These are phyloP conservation scores for Rubia peregrina DNA, from an alignment of 305 asterid species.

Conservation along the genomic window DNA sequence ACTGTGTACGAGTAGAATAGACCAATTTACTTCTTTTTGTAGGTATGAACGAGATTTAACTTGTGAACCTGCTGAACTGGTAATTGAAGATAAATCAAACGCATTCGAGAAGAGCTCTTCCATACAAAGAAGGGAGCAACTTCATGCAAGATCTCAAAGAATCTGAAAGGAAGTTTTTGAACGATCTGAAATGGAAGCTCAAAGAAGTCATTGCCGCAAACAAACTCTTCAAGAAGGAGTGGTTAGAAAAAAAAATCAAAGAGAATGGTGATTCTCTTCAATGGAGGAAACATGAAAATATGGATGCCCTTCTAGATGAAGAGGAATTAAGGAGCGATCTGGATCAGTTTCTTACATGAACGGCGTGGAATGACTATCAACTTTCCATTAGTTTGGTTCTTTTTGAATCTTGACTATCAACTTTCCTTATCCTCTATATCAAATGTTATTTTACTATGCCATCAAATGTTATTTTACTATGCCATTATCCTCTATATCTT, in stretches of 20 bases:
- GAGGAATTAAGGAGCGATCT: slow-evolving; percentile 44
- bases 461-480: background rate
- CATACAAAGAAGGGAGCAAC: slow-evolving; percentile 73
- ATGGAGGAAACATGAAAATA: slow-evolving; percentile 63
- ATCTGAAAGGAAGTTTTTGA: slow-evolving; percentile 53
- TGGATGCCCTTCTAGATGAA: slow-evolving; percentile 45
- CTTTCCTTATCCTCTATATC: too few relatives aligned
- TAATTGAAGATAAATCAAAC: slow-evolving; percentile 24
- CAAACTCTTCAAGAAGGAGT: slow-evolving; percentile 34
- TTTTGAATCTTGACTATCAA: too few relatives aligned
- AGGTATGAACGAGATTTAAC: too few relatives aligned
- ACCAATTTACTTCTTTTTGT: too few relatives aligned
- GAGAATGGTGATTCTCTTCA: slow-evolving; percentile 36
- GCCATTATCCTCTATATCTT: background rate
- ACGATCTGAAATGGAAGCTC: slow-evolving; percentile 51
- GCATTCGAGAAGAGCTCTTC: slow-evolving; percentile 51
- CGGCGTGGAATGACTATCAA: slow-evolving; percentile 25
- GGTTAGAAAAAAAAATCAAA: slow-evolving; percentile 5
- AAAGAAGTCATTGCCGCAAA: slow-evolving; percentile 57
- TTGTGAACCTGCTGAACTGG: too few relatives aligned
- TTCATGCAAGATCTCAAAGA: slow-evolving; percentile 55
- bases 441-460: too few relatives aligned
- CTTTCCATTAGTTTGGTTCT: too few relatives aligned
- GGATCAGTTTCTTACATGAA: slow-evolving; percentile 51
- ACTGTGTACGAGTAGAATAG: too few relatives aligned